Conservation (phyloP, 2,329 filamentous ascomycete species). For the Epichloe hybrida region DNA sequence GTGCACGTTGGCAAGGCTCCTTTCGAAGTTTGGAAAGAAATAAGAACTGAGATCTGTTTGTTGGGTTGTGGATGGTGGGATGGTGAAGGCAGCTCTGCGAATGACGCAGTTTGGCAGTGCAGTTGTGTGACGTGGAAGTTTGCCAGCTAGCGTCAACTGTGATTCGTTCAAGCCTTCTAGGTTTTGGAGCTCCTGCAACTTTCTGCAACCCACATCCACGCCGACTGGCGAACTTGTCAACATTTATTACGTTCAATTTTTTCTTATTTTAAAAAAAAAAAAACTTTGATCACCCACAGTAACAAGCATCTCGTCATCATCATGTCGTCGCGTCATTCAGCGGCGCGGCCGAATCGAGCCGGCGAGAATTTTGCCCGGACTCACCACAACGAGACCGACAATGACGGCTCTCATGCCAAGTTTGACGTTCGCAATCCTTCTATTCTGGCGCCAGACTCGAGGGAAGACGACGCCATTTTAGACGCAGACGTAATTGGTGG, state of each 20-base stretch:
- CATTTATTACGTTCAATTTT: no score
- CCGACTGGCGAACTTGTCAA: background rate
- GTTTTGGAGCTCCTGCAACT: background rate
- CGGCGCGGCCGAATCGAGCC: conserved; percentile 65
- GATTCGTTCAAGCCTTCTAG: background rate
- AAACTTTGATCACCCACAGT: background rate
- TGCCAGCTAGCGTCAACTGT: background rate
- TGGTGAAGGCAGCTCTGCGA: conserved; percentile 7
- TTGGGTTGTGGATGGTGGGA: background rate
- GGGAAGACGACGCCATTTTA: conserved; percentile 57
- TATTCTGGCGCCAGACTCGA: conserved; percentile 70
- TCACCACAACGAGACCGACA: conserved; percentile 46
- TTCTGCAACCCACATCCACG: background rate
- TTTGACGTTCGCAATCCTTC: conserved; percentile 95
- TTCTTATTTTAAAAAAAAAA: no score
- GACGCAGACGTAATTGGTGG: conserved; percentile 89
- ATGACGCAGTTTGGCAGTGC: conserved; percentile 6
- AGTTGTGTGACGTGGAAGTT: background rate
- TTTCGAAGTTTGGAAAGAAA: no score
- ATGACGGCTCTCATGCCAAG: conserved; percentile 59
- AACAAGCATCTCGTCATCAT: no score
- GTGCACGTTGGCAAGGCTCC: no score
- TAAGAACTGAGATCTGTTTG: no score
- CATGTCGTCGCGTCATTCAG: conserved; percentile 13
- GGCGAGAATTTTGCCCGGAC: conserved; percentile 70